Evolutionary conservation across 768 basidiomycete genomes (phyloP), one percentile per base, ranked within the genome.

Genomic region (Cyathus striatus): DNA sequence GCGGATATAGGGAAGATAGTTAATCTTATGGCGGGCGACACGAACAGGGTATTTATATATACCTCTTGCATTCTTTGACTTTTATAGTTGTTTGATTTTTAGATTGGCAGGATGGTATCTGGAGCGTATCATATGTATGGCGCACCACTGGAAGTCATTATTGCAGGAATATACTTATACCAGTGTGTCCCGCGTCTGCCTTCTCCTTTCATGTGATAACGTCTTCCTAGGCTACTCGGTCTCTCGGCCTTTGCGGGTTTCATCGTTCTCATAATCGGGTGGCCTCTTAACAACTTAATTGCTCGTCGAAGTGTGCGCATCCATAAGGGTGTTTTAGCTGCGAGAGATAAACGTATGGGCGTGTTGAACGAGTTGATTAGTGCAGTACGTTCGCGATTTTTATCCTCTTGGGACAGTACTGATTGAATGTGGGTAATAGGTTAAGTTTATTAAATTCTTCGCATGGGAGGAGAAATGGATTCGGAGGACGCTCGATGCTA

Each of bases 1-100:
- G 92, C 92, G 4, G 87, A 91, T 57, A 72, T 87, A 10, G 92
- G 92, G 10, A 92, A 93, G 60, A 89, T 94, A 40, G 88, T 93
- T 42, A 90, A 90, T 50, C 63, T 93, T 25, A 94, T 94, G 90
- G 81, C 86, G 10, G 80, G 78, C 6, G 88, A 90, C 56, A 79
- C 82, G 2, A 84, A 81, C 53, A 65, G 72, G 39, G 72, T 77
- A 36, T 30, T 63, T 26, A 16, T 16, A 22, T 10, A 23, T 3
- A 27, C 17, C 14, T 18, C 34, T 39, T 35, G 33, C 23, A 25
- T n/a, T 21, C 17, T n/a, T 6, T 32, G n/a, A 9, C 22, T 40
- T 16, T 1, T 24, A 35, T 18, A 4, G 38, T n/a, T 34, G 38
- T 33, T 34, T 25, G 20, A 1, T 27, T 37, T 37, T n/a, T 43